A percentile compares a stretch with the other conserved stretches of the same genome.
Conservation (phyloP, 352 stramenopile species). For the Pythium sp. region DNA sequence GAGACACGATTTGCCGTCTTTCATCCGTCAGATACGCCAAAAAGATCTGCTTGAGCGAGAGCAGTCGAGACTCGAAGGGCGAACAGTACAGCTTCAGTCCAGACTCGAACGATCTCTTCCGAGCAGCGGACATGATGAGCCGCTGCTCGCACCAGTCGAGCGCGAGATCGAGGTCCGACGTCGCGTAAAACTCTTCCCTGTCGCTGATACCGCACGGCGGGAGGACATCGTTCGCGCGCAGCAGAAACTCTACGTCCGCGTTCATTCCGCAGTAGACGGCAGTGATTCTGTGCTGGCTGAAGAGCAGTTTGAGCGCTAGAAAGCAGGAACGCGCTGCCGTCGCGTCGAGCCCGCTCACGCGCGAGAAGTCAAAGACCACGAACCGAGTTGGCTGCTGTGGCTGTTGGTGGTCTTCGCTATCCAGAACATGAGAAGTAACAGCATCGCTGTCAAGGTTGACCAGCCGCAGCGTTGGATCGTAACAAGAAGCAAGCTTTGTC, state of each 20-base stretch:
- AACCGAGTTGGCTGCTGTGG: slow-evolving; percentile 35
- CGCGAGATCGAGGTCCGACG: slow-evolving; percentile 45
- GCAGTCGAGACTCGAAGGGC: slow-evolving; percentile 24
- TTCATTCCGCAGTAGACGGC: slow-evolving; percentile 70
- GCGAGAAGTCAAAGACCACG: slow-evolving; percentile 76
- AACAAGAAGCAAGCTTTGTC: neutral
- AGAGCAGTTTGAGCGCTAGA: slow-evolving; percentile 59
- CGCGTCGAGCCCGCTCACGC: slow-evolving; percentile 76
- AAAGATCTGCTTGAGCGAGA: slow-evolving; percentile 44
- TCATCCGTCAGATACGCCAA: slow-evolving; percentile 34
- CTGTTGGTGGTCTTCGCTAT: neutral
- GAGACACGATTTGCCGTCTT: slow-evolving; percentile 16
- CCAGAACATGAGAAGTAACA: neutral
- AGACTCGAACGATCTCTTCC: slow-evolving; percentile 35
- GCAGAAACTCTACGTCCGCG: slow-evolving; percentile 47
- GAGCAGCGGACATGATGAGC: slow-evolving; percentile 42
- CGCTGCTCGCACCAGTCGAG: slow-evolving; percentile 69
- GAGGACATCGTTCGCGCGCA: slow-evolving; percentile 59
- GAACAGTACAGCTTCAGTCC: slow-evolving; percentile 23
- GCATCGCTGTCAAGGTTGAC: slow-evolving; percentile 44
- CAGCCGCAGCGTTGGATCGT: slow-evolving; percentile 19
- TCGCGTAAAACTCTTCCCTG: slow-evolving; percentile 34
- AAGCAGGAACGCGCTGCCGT: slow-evolving; percentile 75
- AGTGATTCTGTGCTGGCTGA: slow-evolving; percentile 42
- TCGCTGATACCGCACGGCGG: slow-evolving; percentile 2